Evolutionary conservation across 1,284 basidiomycete species (phyloP).

Genomic region (Sparassis latifolia): DNA sequence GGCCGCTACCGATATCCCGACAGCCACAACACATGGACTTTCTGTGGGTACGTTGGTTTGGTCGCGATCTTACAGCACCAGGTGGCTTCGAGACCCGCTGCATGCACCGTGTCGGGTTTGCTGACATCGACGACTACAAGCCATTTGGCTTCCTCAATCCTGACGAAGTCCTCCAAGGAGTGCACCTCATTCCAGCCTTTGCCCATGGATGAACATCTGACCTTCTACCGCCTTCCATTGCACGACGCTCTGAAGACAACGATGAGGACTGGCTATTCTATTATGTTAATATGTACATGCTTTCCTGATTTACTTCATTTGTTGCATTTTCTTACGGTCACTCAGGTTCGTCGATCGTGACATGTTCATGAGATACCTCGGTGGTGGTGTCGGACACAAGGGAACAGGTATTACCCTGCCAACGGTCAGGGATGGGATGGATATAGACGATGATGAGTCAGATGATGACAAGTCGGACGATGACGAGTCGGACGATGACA

Average conservation of each 20-base stretch:
- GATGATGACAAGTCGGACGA: not conserved
- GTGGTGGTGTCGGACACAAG: conserved; percentile 7
- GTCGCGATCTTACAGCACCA: conserved; percentile 10
- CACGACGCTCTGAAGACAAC: conserved; percentile 9
- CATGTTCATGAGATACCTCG: conserved; percentile 7
- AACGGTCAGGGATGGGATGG: not conserved
- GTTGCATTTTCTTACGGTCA: not conserved
- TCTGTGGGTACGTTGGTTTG: conserved; percentile 33
- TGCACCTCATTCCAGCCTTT: conserved; percentile 33
- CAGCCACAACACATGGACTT: conserved; percentile 13
- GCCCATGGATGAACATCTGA: conserved; percentile 17
- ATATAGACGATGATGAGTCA: not conserved
- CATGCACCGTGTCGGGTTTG: conserved; percentile 29
- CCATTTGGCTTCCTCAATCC: conserved; percentile 39
- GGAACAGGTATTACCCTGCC: not conserved
- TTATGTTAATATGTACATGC: conserved; percentile 30
- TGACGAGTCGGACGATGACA: not conserved
- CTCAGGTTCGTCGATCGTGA: conserved; percentile 8
- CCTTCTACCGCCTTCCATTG: conserved; percentile 19
- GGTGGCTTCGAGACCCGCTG: conserved; percentile 13
- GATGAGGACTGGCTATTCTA: conserved; percentile 27
- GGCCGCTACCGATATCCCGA: conserved; percentile 13
- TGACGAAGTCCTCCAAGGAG: conserved; percentile 24
- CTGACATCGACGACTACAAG: conserved; percentile 17
- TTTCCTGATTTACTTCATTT: not conserved